Conservation (phyloP, 306 rosid genomes). For the Psophocarpus tetragonolobus region DNA sequence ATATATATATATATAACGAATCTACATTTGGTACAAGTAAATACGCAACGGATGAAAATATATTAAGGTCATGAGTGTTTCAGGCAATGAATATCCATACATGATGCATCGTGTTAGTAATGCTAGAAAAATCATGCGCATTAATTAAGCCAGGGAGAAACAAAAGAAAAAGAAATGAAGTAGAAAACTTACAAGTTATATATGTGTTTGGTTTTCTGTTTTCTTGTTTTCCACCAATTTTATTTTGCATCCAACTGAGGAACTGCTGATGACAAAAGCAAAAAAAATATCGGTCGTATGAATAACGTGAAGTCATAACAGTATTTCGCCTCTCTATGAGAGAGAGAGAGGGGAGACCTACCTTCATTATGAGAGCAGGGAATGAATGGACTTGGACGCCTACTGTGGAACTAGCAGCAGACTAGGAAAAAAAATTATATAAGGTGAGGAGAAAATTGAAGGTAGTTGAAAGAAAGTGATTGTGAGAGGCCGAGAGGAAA, state of each 20-base stretch:
- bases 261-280: conserved; percentile 44
- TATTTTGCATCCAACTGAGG: conserved; percentile 73
- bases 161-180: not conserved
- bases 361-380: conserved; percentile 56
- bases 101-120: not conserved
- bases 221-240: conserved; percentile 56
- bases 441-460: not conserved
- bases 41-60: not conserved
- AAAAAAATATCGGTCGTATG: not conserved
- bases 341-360: conserved; percentile 14
- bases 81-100: not conserved
- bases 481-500: not conserved
- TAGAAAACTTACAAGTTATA: conserved; percentile 49
- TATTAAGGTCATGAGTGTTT: not conserved
- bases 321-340: not conserved
- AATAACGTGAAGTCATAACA: not conserved
- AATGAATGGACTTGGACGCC: not conserved
- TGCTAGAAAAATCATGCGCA: not conserved
- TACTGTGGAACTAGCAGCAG: not conserved
- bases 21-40: not conserved
- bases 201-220: conserved; percentile 42
- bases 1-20: too few species aligned
- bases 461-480: conserved; percentile 8
- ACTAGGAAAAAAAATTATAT: not conserved
- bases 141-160: not conserved